Evolutionary conservation across 164 flowering plant genomes (phyloP).

Genomic region (Malania oleifera): DNA sequence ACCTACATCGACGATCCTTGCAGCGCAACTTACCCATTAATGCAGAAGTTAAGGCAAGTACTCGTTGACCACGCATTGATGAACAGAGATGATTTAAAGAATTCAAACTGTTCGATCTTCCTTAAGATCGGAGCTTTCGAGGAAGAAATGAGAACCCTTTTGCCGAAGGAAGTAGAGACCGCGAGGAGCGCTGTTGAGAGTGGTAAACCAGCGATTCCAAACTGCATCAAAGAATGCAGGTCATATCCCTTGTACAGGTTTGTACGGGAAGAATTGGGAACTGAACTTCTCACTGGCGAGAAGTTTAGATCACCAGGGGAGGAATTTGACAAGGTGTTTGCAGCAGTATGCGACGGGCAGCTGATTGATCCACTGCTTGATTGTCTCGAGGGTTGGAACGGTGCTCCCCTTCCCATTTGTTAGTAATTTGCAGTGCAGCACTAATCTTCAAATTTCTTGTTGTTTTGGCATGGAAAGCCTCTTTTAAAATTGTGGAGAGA

Average conservation of each 20-base stretch:
- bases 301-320: slow-evolving; percentile 46
- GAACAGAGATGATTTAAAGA: slow-evolving; percentile 33
- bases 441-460: too few species aligned
- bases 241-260: slow-evolving; percentile 53
- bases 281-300: slow-evolving; percentile 45
- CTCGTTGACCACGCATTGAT: slow-evolving; percentile 49
- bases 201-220: slow-evolving; percentile 29
- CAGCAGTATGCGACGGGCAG: slow-evolving; percentile 46
- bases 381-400: slow-evolving; percentile 54
- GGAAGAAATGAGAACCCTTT: slow-evolving; percentile 42
- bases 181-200: slow-evolving; percentile 28
- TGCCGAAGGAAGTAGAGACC: slow-evolving; percentile 51
- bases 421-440: too few species aligned
- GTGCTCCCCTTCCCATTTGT: slow-evolving; percentile 50
- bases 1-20: slow-evolving; percentile 59
- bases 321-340: slow-evolving; percentile 51
- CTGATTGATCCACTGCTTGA: slow-evolving; percentile 50
- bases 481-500: too few species aligned
- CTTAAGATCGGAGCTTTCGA: slow-evolving; percentile 46
- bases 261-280: slow-evolving; percentile 46
- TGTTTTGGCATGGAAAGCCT: too few species aligned
- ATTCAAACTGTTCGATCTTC: slow-evolving; percentile 35
- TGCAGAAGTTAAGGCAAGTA: slow-evolving; percentile 58
- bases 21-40: slow-evolving; percentile 39
- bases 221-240: slow-evolving; percentile 52